These are phyloP conservation scores for Microstegium vimineum DNA, from an alignment of 176 grass and related monocot genomes.

Conservation along the genomic window DNA sequence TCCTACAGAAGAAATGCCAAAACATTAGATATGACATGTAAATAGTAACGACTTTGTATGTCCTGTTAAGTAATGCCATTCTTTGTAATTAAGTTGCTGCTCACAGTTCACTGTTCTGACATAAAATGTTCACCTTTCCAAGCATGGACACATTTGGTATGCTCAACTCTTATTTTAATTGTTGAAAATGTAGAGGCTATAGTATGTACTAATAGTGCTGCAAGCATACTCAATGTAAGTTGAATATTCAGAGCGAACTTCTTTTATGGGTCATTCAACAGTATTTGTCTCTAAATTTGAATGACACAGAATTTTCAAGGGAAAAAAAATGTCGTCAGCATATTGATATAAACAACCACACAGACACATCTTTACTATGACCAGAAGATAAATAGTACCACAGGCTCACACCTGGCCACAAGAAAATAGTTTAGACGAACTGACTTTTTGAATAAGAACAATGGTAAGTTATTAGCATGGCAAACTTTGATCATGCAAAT, in stretches of 20 bases:
- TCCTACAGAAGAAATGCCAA: conserved; percentile 48
- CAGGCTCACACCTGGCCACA: neutral
- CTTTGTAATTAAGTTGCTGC: conserved; percentile 1
- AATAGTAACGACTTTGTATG: neutral
- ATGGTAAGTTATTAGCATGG: neutral
- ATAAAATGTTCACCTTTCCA: neutral
- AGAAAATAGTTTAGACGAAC: conserved; percentile 13
- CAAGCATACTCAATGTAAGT: neutral
- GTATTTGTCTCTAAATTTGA: neutral
- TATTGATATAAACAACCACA: neutral
- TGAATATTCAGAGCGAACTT: neutral
- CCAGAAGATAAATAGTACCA: neutral
- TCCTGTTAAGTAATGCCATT: neutral
- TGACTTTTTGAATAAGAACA: conserved; percentile 9
- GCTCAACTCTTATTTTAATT: neutral
- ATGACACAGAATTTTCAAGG: neutral
- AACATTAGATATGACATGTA: conserved; percentile 25
- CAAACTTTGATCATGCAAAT: conserved; percentile 18
- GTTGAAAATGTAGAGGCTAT: neutral
- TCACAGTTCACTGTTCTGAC: neutral
- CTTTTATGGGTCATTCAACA: neutral
- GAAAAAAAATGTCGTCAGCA: neutral
- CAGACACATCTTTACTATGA: neutral
- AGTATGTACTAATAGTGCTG: neutral
- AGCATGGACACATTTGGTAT: neutral